Evolutionary conservation across 345 rosid genomes (phyloP).

Genomic region (Boechera stricta): DNA sequence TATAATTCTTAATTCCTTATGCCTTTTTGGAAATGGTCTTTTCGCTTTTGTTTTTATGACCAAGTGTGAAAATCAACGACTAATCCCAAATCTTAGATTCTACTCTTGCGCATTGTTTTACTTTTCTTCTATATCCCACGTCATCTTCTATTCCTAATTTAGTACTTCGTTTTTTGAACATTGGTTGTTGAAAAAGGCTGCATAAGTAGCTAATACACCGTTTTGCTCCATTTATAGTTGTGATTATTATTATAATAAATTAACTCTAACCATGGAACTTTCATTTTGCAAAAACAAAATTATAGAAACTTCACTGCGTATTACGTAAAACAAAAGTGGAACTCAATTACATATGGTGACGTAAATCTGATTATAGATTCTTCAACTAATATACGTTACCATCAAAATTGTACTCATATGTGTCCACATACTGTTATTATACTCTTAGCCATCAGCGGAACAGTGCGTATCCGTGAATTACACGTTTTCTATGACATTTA

Average conservation of each 20-base stretch:
- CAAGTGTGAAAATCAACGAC: constrained; percentile 42
- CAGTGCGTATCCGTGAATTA: constrained; percentile 26
- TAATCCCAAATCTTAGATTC: constrained; percentile 16
- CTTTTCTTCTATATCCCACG: constrained; percentile 25
- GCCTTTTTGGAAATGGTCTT: constrained; percentile 41
- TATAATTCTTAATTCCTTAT: neutral
- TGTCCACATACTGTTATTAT: neutral
- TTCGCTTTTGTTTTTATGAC: constrained; percentile 29
- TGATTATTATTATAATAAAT: neutral
- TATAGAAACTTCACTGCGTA: neutral
- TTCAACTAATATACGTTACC: constrained; percentile 1
- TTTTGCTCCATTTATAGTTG: constrained; percentile 1
- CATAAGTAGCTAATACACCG: neutral
- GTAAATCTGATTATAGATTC: neutral
- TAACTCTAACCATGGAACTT: neutral
- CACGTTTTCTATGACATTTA: constrained; percentile 33
- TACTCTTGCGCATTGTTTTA: constrained; percentile 11
- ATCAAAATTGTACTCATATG: neutral
- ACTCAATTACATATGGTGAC: neutral
- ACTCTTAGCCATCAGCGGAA: constrained; percentile 33
- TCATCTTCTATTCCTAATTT: constrained; percentile 6
- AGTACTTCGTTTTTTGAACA: neutral
- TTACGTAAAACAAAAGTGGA: neutral
- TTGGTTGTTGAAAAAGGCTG: constrained; percentile 25
- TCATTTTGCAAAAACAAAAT: neutral